A percentile compares a stretch with the other conserved stretches of the same genome.
Evolutionary conservation across 176 grass and related monocot genomes (phyloP).

Genomic region (Paspalum notatum): DNA sequence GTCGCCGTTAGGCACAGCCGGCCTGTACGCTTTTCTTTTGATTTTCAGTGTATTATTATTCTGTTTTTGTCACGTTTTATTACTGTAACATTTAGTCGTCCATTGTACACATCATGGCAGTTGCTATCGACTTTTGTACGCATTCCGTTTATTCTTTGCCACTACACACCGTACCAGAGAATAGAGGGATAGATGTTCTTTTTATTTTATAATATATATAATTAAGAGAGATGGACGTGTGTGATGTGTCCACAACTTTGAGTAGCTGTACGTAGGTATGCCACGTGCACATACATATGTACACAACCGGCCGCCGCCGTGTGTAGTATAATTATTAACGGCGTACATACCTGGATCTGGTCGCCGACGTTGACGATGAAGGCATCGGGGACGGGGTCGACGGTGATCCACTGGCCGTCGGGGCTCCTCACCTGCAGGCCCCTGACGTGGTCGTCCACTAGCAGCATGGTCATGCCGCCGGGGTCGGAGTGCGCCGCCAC

Average conservation of each 20-base stretch:
- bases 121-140: no score
- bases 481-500: slow-evolving; percentile 82
- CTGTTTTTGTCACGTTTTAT: no score
- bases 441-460: slow-evolving; percentile 68
- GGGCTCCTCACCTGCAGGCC: slow-evolving; percentile 66
- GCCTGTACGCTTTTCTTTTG: neutral
- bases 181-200: neutral
- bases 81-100: no score
- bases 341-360: slow-evolving; percentile 95
- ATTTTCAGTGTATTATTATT: neutral
- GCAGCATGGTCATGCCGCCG: slow-evolving; percentile 82
- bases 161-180: neutral
- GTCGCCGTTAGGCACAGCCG: neutral
- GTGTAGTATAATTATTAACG: neutral
- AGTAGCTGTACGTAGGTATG: neutral
- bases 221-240: no score
- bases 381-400: slow-evolving; percentile 59
- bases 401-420: slow-evolving; percentile 57
- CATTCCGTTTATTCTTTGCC: neutral
- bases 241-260: neutral
- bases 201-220: no score
- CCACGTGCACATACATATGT: neutral
- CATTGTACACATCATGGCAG: no score
- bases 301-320: neutral
- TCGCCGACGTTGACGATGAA: slow-evolving; percentile 90